phyloP scores from a whole-genome alignment of 2,329 filamentous ascomycete genomes.

The Fusarium compactum region DNA sequence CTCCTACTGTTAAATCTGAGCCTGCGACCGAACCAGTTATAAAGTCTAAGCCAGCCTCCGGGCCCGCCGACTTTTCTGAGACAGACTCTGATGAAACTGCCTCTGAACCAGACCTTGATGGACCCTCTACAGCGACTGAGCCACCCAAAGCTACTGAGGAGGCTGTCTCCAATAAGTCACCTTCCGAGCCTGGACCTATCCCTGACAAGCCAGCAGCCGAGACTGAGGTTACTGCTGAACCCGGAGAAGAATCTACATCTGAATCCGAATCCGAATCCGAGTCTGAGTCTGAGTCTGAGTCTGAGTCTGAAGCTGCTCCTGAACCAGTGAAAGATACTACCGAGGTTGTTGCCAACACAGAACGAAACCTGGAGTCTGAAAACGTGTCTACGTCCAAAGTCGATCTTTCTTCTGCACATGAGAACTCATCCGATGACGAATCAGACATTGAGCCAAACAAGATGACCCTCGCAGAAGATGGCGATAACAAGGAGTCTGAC shows the following conservation, averaged over 20 bases:
- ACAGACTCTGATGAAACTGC: neutral
- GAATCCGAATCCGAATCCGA: constrained; percentile 2
- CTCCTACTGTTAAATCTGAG: neutral
- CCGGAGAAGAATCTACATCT: neutral
- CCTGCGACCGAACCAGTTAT: neutral
- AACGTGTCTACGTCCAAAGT: neutral
- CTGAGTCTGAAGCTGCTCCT: neutral
- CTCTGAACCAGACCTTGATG: neutral
- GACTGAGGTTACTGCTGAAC: neutral
- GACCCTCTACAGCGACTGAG: neutral
- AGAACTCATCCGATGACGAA: constrained; percentile 2
- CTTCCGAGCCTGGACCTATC: neutral
- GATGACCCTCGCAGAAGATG: neutral
- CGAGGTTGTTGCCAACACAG: constrained; percentile 7
- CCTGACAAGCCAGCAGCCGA: neutral
- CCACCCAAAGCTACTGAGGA: neutral
- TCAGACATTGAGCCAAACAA: constrained; percentile 1
- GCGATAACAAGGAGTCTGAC: neutral
- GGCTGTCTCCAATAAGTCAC: neutral
- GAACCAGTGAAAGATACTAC: constrained; percentile 4
- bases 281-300: neutral
- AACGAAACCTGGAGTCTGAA: neutral
- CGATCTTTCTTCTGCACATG: constrained; percentile 7
- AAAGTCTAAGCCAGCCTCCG: neutral
- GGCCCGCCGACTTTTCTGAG: neutral